phyloP scores from a whole-genome alignment of 768 basidiomycete species.

The Solioccasus polychromus region DNA sequence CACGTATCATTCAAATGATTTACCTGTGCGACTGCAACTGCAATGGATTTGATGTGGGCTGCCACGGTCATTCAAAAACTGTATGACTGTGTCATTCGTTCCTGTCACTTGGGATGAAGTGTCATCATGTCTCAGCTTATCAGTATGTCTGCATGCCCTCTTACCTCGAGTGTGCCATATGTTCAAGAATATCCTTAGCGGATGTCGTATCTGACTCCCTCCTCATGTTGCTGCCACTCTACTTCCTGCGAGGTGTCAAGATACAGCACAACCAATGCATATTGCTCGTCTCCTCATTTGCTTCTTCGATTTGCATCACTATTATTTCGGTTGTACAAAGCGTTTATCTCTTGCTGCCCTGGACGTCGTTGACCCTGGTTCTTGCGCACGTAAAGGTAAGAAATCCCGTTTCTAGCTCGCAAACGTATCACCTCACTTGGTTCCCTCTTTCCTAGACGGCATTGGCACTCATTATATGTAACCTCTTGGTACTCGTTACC shows the following conservation, averaged over 20 bases:
- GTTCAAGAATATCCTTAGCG: slow-evolving; percentile 1
- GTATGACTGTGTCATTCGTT: neutral
- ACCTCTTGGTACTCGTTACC: slow-evolving; percentile 10
- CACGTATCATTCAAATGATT: neutral
- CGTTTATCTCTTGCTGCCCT: neutral
- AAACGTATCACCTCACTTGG: neutral
- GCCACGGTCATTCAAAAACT: neutral
- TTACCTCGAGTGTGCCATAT: neutral
- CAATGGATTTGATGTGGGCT: slow-evolving; percentile 3
- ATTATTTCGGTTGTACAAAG: slow-evolving; percentile 8
- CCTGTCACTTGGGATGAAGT: neutral
- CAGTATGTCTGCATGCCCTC: neutral
- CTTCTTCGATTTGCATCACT: slow-evolving; percentile 13
- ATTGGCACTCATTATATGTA: slow-evolving; percentile 10
- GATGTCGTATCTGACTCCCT: slow-evolving; percentile 9
- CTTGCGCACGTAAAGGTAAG: slow-evolving; percentile 13
- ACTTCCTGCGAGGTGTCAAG: slow-evolving; percentile 1
- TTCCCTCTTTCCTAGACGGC: slow-evolving; percentile 7
- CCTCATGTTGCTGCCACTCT: slow-evolving; percentile 6
- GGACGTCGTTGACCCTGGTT: neutral
- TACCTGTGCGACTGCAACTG: neutral
- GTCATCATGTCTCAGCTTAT: neutral
- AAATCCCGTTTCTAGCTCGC: neutral
- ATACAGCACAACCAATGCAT: neutral
- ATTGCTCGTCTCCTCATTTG: slow-evolving; percentile 9